Evolutionary conservation across 2,329 filamentous ascomycete genomes (phyloP).

Genomic region (Stachybotrys elegans): DNA sequence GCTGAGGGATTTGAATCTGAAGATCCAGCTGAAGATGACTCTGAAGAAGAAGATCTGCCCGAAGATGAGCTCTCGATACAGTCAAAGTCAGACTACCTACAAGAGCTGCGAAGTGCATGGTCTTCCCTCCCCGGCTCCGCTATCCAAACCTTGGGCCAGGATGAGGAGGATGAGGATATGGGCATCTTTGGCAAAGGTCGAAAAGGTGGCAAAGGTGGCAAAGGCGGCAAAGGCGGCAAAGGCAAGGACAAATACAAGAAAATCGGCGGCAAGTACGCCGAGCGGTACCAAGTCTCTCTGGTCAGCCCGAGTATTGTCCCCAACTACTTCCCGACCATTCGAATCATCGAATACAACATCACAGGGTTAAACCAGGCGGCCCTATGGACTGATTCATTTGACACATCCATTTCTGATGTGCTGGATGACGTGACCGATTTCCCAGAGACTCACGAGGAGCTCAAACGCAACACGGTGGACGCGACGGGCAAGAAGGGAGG

Average conservation of each 20-base stretch:
- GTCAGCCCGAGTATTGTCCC: conserved; percentile 86
- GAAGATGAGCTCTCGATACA: conserved; percentile 54
- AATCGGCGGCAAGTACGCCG: conserved; percentile 76
- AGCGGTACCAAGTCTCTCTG: conserved; percentile 77
- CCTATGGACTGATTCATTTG: conserved; percentile 37
- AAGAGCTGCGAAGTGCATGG: conserved; percentile 75
- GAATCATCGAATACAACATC: conserved; percentile 94
- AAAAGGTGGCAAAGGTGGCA: conserved; percentile 34
- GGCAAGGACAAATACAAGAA: conserved; percentile 50
- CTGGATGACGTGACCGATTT: conserved; percentile 2
- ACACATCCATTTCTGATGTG: conserved; percentile 1
- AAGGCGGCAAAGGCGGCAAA: conserved; percentile 50
- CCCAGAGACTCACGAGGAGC: conserved; percentile 18
- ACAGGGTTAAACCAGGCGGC: conserved; percentile 60
- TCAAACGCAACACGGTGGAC: conserved; percentile 25
- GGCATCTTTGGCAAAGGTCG: conserved; percentile 13
- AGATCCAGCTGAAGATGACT: conserved; percentile 6
- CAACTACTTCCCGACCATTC: conserved; percentile 83
- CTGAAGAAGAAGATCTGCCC: conserved; percentile 15
- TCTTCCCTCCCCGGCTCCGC: conserved; percentile 60
- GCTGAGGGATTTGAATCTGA: conserved; percentile 19
- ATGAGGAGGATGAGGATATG: conserved; percentile 11
- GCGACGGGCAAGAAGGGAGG: conserved; percentile 22
- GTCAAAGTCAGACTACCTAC: conserved; percentile 67
- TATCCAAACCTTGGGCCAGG: conserved; percentile 13